Evolutionary conservation across 225 moss, liverwort and hornwort species (phyloP).

Genomic region (Thuidium tamariscinum): DNA sequence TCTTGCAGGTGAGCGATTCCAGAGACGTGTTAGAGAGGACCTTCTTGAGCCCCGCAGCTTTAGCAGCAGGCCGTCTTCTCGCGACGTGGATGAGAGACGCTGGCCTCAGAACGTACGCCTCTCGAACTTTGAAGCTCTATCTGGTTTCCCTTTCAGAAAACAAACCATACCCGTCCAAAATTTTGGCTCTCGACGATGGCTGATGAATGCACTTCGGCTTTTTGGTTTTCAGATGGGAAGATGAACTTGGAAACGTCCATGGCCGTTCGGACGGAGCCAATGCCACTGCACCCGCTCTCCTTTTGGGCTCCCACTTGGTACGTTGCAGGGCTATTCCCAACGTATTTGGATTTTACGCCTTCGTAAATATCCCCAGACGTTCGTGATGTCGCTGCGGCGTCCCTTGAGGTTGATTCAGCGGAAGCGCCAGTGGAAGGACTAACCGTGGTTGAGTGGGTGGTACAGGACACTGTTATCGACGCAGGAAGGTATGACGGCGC

Average conservation of each 20-base stretch:
- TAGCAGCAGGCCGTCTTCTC: constrained; percentile 63
- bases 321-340: not conserved
- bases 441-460: not conserved
- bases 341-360: not conserved
- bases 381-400: not conserved
- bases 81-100: constrained; percentile 89
- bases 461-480: constrained; percentile 89
- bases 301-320: constrained; percentile 93
- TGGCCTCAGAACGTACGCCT: constrained; percentile 70
- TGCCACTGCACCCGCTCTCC: constrained; percentile 75
- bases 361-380: not conserved
- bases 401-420: not conserved
- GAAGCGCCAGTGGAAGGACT: not conserved
- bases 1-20: constrained; percentile 72
- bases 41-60: constrained; percentile 69
- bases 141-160: not conserved
- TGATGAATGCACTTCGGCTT: not conserved
- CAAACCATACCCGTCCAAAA: too few relatives aligned
- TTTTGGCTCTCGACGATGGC: not conserved
- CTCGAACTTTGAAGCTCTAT: not conserved
- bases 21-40: constrained; percentile 59
- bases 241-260: constrained; percentile 88
- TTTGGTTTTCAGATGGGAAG: constrained; percentile 65
- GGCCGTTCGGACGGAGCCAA: constrained; percentile 77
- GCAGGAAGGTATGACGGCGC: constrained; percentile 84